Percentiles rank a stretch among this genome's conserved stretches.
phyloP scores from a whole-genome alignment of 148 eudicot genomes.

The Persicaria tinctoria region DNA sequence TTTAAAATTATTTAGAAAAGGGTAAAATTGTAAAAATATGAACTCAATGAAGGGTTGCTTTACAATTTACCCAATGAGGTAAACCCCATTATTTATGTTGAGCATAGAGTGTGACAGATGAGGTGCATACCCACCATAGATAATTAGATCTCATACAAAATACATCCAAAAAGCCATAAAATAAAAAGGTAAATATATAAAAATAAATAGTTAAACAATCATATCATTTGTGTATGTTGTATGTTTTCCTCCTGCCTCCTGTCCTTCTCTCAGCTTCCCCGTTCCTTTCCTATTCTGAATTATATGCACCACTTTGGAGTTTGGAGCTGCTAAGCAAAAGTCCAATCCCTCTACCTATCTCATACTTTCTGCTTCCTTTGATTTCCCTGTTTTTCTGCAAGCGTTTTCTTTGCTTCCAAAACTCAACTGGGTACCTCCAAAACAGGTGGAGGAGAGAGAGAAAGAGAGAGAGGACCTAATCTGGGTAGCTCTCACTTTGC shows the following conservation, averaged over 20 bases:
- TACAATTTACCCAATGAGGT: background rate
- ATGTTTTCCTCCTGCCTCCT: conserved; percentile 11
- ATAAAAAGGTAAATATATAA: background rate
- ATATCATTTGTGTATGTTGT: background rate
- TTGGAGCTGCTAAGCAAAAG: conserved; percentile 13
- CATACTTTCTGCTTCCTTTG: conserved; percentile 3
- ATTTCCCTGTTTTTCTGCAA: conserved; percentile 3
- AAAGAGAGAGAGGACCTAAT: background rate
- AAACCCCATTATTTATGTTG: background rate
- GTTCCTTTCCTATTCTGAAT: conserved; percentile 9
- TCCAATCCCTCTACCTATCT: conserved; percentile 1
- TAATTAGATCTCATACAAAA: conserved; percentile 7
- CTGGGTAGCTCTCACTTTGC: conserved; percentile 11
- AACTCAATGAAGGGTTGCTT: too few species aligned
- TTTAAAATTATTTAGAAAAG: too few species aligned
- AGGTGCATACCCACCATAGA: conserved; percentile 9
- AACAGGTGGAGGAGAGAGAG: conserved; percentile 6
- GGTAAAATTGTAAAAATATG: too few species aligned
- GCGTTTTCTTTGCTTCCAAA: conserved; percentile 10
- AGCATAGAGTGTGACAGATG: conserved; percentile 8
- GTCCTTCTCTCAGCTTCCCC: conserved; percentile 13
- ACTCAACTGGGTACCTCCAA: background rate
- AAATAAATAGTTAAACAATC: conserved; percentile 8
- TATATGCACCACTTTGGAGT: conserved; percentile 14
- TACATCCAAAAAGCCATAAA: conserved; percentile 10